Conservation (phyloP, 768 basidiomycete species). For the Suillus subluteus region DNA sequence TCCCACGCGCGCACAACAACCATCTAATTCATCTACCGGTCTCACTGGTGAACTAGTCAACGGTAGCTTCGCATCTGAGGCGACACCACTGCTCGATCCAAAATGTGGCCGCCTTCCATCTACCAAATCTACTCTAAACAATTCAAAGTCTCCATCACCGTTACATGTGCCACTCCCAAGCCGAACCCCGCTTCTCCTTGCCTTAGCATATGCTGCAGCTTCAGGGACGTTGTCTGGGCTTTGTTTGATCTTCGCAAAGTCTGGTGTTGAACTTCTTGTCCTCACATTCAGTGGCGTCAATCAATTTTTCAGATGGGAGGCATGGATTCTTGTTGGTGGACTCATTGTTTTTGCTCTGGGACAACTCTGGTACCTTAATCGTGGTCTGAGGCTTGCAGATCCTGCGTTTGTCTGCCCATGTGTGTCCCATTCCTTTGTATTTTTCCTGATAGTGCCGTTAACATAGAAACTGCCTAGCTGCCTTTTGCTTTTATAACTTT, state of each 20-base stretch:
- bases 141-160: conserved; percentile 34
- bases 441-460: background rate
- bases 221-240: conserved; percentile 91
- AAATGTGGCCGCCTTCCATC: conserved; percentile 41
- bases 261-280: conserved; percentile 86
- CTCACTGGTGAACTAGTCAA: conserved; percentile 35
- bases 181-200: conserved; percentile 64
- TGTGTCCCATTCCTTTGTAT: conserved; percentile 41
- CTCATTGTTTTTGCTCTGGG: conserved; percentile 75
- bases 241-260: conserved; percentile 93
- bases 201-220: conserved; percentile 84
- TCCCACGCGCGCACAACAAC: conserved; percentile 30
- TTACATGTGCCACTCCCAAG: conserved; percentile 26
- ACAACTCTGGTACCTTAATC: conserved; percentile 86
- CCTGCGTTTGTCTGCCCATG: conserved; percentile 87
- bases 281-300: conserved; percentile 75
- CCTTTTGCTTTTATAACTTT: conserved; percentile 95
- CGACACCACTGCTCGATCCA: conserved; percentile 57
- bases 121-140: conserved; percentile 28
- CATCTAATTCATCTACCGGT: conserved; percentile 43
- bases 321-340: conserved; percentile 79
- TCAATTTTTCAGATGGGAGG: conserved; percentile 83
- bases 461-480: conserved; percentile 50
- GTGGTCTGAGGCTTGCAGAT: conserved; percentile 76
- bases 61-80: conserved; percentile 44